These are phyloP conservation scores for Schizonepeta tenuifolia DNA, from an alignment of 257 asterid species.

Conservation along the genomic window DNA sequence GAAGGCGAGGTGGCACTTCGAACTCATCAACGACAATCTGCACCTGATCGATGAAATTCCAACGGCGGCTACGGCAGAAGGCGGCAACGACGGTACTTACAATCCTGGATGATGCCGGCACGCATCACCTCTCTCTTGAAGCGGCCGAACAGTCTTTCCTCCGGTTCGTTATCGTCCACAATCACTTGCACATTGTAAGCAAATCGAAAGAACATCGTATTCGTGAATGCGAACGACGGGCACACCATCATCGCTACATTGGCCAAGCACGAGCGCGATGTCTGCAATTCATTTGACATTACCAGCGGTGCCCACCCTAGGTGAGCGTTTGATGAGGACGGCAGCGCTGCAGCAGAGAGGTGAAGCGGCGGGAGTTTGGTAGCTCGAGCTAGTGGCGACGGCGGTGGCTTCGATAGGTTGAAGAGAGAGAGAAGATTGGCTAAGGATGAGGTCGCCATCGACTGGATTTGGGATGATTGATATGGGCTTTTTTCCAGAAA, in stretches of 20 bases:
- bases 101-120: slow-evolving; percentile 89
- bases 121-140: slow-evolving; percentile 90
- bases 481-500: too few relatives aligned
- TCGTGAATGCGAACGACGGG: slow-evolving; percentile 70
- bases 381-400: slow-evolving; percentile 41
- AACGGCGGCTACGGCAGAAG: too few relatives aligned
- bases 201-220: slow-evolving; percentile 66
- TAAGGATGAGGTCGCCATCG: slow-evolving; percentile 58
- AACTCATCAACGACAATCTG: too few relatives aligned
- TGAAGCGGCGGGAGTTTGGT: too few relatives aligned
- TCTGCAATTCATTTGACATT: slow-evolving; percentile 40
- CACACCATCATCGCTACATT: slow-evolving; percentile 59
- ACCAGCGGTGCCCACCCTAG: slow-evolving; percentile 41
- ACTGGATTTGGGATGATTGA: too few relatives aligned
- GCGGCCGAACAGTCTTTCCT: slow-evolving; percentile 80
- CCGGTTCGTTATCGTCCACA: slow-evolving; percentile 85
- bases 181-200: slow-evolving; percentile 79
- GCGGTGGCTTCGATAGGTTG: slow-evolving; percentile 51
- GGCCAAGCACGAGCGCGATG: slow-evolving; percentile 30
- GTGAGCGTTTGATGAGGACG: slow-evolving; percentile 21
- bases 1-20: too few relatives aligned
- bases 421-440: slow-evolving; percentile 71
- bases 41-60: too few relatives aligned
- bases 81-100: slow-evolving; percentile 80
- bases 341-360: slow-evolving; percentile 36